Conservation (phyloP, 768 basidiomycete species). For the Leucosporidium scottii region DNA sequence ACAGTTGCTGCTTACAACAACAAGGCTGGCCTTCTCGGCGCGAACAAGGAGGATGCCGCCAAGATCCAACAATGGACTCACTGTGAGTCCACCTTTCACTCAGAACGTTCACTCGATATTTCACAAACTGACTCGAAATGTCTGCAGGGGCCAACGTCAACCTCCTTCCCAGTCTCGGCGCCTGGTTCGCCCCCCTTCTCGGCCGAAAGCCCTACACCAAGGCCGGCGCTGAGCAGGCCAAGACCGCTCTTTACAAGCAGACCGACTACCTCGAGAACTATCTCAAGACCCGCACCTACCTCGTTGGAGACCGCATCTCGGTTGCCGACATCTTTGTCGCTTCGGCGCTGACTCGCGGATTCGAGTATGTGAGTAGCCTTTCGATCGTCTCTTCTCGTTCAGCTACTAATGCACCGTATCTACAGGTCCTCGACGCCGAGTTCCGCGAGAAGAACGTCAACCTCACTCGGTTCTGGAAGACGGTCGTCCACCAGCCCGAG, state of each 20-base stretch:
- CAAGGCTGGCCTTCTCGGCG: slow-evolving; percentile 70
- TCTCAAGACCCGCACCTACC: slow-evolving; percentile 72
- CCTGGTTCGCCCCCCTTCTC: slow-evolving; percentile 45
- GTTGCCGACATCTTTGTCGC: slow-evolving; percentile 78
- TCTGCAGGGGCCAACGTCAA: slow-evolving; percentile 15
- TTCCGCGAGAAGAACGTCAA: slow-evolving; percentile 64
- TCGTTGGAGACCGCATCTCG: slow-evolving; percentile 90
- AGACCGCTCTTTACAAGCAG: slow-evolving; percentile 38
- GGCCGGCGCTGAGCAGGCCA: slow-evolving; percentile 41
- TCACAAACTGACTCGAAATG: too few species aligned
- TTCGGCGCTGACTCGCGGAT: slow-evolving; percentile 52
- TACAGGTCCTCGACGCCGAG: slow-evolving; percentile 54
- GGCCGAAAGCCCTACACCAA: slow-evolving; percentile 64
- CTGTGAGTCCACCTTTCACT: slow-evolving; percentile 40
- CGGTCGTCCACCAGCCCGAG: slow-evolving; percentile 70
- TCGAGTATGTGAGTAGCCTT: slow-evolving; percentile 40
- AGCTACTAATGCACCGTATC: background rate
- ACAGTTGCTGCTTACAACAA: slow-evolving; percentile 43
- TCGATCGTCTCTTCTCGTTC: too few species aligned
- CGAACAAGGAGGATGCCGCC: slow-evolving; percentile 59
- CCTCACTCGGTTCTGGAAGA: slow-evolving; percentile 76
- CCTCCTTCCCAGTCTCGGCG: slow-evolving; percentile 11
- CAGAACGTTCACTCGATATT: too few species aligned
- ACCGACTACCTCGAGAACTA: slow-evolving; percentile 65
- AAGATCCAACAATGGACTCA: slow-evolving; percentile 79